Evolutionary conservation across 768 basidiomycete genomes (phyloP).

Genomic region (Xerocomus potaroensis): DNA sequence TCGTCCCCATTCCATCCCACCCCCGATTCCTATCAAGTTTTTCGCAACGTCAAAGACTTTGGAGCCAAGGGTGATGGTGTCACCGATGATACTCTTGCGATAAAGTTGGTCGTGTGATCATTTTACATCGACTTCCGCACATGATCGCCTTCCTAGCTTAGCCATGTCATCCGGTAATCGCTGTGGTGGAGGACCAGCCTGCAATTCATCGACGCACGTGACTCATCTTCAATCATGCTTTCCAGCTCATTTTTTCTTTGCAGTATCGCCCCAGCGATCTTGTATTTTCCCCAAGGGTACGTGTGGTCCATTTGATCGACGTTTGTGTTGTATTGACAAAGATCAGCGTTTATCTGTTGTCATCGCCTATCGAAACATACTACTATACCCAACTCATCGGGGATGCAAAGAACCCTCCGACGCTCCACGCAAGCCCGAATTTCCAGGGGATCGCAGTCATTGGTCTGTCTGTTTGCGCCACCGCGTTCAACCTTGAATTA

Average conservation of each 20-base stretch:
- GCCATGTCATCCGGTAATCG: slow-evolving; percentile 61
- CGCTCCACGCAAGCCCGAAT: slow-evolving; percentile 51
- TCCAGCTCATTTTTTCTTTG: not conserved
- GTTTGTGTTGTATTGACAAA: not conserved
- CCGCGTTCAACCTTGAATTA: not conserved
- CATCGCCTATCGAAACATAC: slow-evolving; percentile 59
- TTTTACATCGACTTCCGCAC: not conserved
- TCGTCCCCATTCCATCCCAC: slow-evolving; percentile 58
- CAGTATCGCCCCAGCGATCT: slow-evolving; percentile 53
- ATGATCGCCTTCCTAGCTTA: slow-evolving; percentile 33
- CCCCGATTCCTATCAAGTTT: slow-evolving; percentile 54
- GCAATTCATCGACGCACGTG: slow-evolving; percentile 48
- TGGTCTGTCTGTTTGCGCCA: slow-evolving; percentile 36
- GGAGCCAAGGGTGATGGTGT: slow-evolving; percentile 59
- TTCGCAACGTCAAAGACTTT: slow-evolving; percentile 67
- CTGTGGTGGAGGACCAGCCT: slow-evolving; percentile 50
- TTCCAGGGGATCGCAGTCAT: slow-evolving; percentile 77
- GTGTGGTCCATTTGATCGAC: not conserved
- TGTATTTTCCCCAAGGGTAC: slow-evolving; percentile 75
- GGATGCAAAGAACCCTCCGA: slow-evolving; percentile 69
- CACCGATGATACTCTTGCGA: slow-evolving; percentile 70
- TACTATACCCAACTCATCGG: slow-evolving; percentile 79
- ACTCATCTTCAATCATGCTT: not conserved
- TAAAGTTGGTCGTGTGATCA: slow-evolving; percentile 43
- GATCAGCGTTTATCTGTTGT: slow-evolving; percentile 61